Evolutionary conservation across 2,329 filamentous ascomycete genomes (phyloP), one percentile per base, ranked within the genome.

Genomic region (Apiospora koreana): DNA sequence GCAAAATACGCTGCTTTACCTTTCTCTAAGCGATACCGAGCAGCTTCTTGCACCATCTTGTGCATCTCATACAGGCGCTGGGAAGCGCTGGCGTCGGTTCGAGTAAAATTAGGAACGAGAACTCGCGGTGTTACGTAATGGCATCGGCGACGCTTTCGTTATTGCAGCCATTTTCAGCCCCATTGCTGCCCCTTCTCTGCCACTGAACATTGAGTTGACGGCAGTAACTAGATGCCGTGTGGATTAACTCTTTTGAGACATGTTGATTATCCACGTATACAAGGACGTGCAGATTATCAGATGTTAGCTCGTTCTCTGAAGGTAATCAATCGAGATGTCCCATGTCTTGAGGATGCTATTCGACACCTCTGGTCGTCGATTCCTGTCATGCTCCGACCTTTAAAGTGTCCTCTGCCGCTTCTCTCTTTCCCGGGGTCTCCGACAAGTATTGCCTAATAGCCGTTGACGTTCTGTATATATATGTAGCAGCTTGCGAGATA

Each of bases 281-380:
- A 4, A 82, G 68, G 0, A 75, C 71, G 10, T 77, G 73, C 0
- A 82, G 74, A 18, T 82, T 78, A 16, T 64, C 70, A 38, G 77
- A 77, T 46, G n/a, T 75, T 43, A 72, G 69, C 31, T 74, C 25
- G 69, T 73, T 79, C 38, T 62, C 14, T 68, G 69, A 23, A 83
- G 74, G 3, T 70, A 77, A 18, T 76, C 74, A 46, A 82, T 77
- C 1, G 79, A 81, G 38, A 80, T 78, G 5, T 58, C 69, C 79
- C 76, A 82, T 2, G 79, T 81, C 62, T 77, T 69, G 42, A 82
- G 73, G 1, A 81, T 69, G 62, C 77, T 81, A 54, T 81, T 82
- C 0, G 77, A 73, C 12, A 77, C 74, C 1, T 74, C 68, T 0
- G 68, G 70, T 23, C 75, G n/a, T 69, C 79, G 76, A 70, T 81